phyloP scores from a whole-genome alignment of 768 basidiomycete species.

The Lactifluus piperatus region DNA sequence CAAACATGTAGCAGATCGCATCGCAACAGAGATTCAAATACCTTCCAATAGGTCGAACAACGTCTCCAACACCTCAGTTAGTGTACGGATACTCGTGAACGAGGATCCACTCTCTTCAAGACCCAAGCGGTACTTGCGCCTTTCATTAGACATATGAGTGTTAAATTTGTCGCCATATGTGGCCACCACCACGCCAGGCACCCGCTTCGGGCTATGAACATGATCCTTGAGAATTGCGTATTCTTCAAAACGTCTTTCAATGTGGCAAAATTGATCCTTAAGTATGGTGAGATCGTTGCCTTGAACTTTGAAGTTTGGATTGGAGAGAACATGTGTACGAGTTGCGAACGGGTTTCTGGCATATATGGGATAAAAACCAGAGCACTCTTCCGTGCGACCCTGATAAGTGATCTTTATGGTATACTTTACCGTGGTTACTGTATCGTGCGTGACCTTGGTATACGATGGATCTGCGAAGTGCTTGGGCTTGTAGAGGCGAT shows the following conservation, averaged over 20 bases:
- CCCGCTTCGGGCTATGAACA: not conserved
- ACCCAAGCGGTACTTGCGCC: not conserved
- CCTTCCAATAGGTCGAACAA: no score
- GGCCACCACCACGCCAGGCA: not conserved
- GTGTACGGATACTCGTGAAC: slow-evolving; percentile 2
- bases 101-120: not conserved
- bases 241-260: not conserved
- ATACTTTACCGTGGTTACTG: not conserved
- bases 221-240: not conserved
- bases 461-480: not conserved
- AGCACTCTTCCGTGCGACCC: not conserved
- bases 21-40: no score
- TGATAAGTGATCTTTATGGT: not conserved
- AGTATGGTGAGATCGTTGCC: not conserved
- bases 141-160: not conserved
- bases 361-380: not conserved
- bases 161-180: not conserved
- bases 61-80: not conserved
- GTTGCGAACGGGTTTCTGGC: not conserved
- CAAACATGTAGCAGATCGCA: slow-evolving; percentile 4
- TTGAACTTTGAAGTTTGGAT: not conserved
- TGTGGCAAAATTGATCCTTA: not conserved
- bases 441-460: not conserved
- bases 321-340: not conserved
- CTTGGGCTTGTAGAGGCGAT: not conserved